Base-by-base conservation (phyloP, 2,329 filamentous ascomycete species). In the Clonostachys rhizophaga region DNA sequence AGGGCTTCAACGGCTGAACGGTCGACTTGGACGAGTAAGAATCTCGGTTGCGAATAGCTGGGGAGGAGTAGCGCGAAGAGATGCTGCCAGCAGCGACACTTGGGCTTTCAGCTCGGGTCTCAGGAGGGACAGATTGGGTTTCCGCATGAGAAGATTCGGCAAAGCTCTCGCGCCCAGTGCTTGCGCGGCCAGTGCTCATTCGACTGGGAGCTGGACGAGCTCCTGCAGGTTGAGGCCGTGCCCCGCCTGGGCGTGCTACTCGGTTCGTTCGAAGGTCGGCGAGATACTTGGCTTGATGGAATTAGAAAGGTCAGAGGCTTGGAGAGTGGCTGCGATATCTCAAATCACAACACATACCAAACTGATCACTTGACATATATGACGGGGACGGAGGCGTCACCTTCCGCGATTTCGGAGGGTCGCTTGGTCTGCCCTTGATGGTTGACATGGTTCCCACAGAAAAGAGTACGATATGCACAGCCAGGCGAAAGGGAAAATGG, bases 261-360 rank as follows among this genome's bases (percentile, higher is more conserved):
- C 84, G 82, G 64, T 79, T 87, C 55, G 77, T 81, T 55, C 88
- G 84, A 35, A 92, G 77, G 54, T 84, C 81, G 55, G 84, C 75
- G 35, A 91, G 78, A 63, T 90, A 91, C 50, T 75, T 74, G 54
- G 83, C 87, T 90, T 66, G 50, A 53, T 37, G 46, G 39, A 30
- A 30, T 30, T 30, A 30, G 24, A 30, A 30, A 30, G 8, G 24
- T 30, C 9, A 30, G 24, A 30, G 24, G 24, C 24, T 30, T 30
- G 24, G 47, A 43, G 49, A 37, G 34, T 34, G 39, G 9, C 39
- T 49, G 43, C 49, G 48, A 49, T 47, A 50, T 54, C 42, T 54
- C 51, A 47, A 43, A 46, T 30, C 36, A 36, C 45, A 40, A 47
- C 47, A 44, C 63, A 49, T 71, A 85, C 83, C 81, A 58, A 86